Conservation (phyloP, 331 rosid species). For the Quercus phellos region DNA sequence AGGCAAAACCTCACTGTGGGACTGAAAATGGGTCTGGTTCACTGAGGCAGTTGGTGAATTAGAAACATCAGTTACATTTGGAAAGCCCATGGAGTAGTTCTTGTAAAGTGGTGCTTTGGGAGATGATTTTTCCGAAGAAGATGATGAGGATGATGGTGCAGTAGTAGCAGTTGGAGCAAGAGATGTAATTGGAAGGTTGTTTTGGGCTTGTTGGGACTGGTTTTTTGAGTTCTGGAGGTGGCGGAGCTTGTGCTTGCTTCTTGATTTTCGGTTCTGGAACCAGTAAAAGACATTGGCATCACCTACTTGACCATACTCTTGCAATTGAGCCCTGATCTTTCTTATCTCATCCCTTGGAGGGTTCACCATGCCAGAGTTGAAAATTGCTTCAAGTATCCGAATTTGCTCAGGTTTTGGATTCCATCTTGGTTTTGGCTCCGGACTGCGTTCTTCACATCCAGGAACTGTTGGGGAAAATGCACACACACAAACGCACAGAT, state of each 20-base stretch:
- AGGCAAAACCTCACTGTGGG: constrained; percentile 33
- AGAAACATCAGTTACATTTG: constrained; percentile 28
- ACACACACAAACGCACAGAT: neutral
- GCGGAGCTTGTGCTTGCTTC: constrained; percentile 97
- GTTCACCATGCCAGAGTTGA: constrained; percentile 96
- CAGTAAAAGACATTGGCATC: constrained; percentile 97
- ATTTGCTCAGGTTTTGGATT: constrained; percentile 96
- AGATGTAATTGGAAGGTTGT: neutral
- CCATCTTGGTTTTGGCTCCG: constrained; percentile 98
- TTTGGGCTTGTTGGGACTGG: constrained; percentile 10
- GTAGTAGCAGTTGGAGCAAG: constrained; percentile 13
- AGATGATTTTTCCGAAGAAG: constrained; percentile 69
- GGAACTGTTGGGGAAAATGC: neutral
- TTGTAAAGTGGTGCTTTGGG: constrained; percentile 40
- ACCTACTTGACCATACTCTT: constrained; percentile 93
- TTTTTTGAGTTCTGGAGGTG: constrained; percentile 64
- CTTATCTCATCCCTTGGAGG: constrained; percentile 96
- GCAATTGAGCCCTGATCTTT: constrained; percentile 80
- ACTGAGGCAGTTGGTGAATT: constrained; percentile 55
- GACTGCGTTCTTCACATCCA: constrained; percentile 79
- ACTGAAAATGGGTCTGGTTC: constrained; percentile 41
- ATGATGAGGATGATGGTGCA: constrained; percentile 54
- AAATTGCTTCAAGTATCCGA: constrained; percentile 79
- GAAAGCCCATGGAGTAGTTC: constrained; percentile 40
- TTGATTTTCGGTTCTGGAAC: constrained; percentile 94